Conservation (phyloP, 1,139 yeast species). For the Spencermartinsiella ligniputridi region DNA sequence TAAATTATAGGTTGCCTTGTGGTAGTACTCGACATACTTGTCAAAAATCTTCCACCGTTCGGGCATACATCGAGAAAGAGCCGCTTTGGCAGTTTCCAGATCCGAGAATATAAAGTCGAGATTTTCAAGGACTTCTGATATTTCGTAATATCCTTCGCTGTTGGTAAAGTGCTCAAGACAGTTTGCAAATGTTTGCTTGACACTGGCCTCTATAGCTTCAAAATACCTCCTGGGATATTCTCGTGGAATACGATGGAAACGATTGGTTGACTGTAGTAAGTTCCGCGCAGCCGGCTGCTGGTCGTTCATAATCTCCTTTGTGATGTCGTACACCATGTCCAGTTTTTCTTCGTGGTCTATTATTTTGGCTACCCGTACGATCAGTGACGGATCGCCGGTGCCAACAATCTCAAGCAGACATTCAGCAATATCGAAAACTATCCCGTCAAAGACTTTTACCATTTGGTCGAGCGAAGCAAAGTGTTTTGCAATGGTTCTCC, state of each 20-base stretch:
- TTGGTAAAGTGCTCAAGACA: constrained; percentile 55
- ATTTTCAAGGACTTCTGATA: constrained; percentile 54
- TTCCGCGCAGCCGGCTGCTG: constrained; percentile 4
- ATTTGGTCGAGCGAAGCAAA: constrained; percentile 49
- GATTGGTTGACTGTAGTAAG: constrained; percentile 12
- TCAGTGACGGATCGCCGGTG: constrained; percentile 60
- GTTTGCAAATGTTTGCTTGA: constrained; percentile 61
- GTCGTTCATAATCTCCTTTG: constrained; percentile 38
- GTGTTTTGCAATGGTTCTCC: constrained; percentile 60
- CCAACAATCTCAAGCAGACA: constrained; percentile 67
- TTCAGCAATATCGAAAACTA: constrained; percentile 54
- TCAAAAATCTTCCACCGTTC: constrained; percentile 72
- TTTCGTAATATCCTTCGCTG: constrained; percentile 33
- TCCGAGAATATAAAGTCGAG: constrained; percentile 86
- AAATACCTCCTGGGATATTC: constrained; percentile 64
- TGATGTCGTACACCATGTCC: constrained; percentile 60
- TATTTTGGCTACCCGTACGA: constrained; percentile 68
- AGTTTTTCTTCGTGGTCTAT: constrained; percentile 76
- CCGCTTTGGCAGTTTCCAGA: constrained; percentile 57
- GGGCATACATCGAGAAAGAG: constrained; percentile 56
- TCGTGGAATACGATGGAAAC: constrained; percentile 41
- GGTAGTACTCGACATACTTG: constrained; percentile 63
- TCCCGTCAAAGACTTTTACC: constrained; percentile 59
- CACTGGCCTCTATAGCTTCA: constrained; percentile 54
- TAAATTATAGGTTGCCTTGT: constrained; percentile 57